A percentile compares a stretch with the other conserved stretches of the same genome.
These are phyloP conservation scores for Tetrastigma voinierianum DNA, from an alignment of 164 flowering plant genomes.

Conservation along the genomic window DNA sequence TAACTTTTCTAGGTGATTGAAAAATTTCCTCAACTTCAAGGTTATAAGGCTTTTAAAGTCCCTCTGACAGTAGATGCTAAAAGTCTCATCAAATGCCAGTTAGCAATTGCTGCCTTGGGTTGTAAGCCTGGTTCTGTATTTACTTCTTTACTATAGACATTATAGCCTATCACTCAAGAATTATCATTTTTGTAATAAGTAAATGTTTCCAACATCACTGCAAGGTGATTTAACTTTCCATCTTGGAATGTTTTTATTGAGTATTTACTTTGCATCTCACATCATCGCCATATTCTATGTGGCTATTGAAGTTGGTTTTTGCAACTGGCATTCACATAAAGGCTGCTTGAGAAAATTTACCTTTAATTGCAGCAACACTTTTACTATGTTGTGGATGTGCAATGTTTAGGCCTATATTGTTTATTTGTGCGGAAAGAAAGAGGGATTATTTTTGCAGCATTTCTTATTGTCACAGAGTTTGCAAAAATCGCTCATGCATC, in stretches of 20 bases:
- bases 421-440: too few species aligned
- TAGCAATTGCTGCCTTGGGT: constrained; percentile 61
- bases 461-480: too few species aligned
- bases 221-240: not conserved
- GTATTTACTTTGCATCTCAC: not conserved
- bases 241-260: not conserved
- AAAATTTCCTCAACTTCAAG: constrained; percentile 83
- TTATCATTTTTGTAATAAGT: not conserved
- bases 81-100: constrained; percentile 70
- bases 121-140: constrained; percentile 38
- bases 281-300: not conserved
- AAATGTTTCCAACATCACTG: not conserved
- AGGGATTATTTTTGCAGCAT: too few species aligned
- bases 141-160: not conserved
- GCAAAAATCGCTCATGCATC: too few species aligned
- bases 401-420: too few species aligned
- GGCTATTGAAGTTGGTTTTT: not conserved
- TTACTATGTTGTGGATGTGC: too few species aligned
- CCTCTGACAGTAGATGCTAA: constrained; percentile 44
- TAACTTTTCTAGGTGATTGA: constrained; percentile 52
- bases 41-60: constrained; percentile 49
- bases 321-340: too few species aligned
- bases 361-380: too few species aligned
- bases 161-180: not conserved
- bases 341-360: too few species aligned